These are phyloP conservation scores for Cutaneotrichosporon cutaneum DNA, from an alignment of 1,284 basidiomycete genomes.

Conservation along the genomic window DNA sequence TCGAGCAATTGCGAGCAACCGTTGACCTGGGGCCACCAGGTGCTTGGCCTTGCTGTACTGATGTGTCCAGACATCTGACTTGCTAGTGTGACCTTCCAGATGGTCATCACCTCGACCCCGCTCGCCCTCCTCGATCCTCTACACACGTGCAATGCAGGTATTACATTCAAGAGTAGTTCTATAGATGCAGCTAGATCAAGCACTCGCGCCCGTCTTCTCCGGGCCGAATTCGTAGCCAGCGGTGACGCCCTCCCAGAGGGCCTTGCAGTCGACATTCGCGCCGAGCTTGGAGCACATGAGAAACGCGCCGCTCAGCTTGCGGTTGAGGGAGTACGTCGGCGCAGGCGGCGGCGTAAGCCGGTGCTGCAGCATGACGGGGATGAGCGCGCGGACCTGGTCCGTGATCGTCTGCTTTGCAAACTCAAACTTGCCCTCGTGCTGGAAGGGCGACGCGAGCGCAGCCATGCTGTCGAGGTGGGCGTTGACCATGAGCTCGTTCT, in stretches of 20 bases:
- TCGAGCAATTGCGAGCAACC: too few species aligned
- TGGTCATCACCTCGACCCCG: too few species aligned
- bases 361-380: conserved; percentile 87
- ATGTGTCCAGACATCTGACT: too few species aligned
- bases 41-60: too few species aligned
- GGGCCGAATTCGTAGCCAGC: conserved; percentile 12
- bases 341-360: conserved; percentile 86
- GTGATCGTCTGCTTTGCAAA: conserved; percentile 53
- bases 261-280: conserved; percentile 71
- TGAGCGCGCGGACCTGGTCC: conserved; percentile 59
- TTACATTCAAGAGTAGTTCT: neutral
- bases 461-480: conserved; percentile 85
- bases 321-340: conserved; percentile 92
- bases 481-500: conserved; percentile 79
- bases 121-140: too few species aligned
- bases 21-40: too few species aligned
- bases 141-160: neutral
- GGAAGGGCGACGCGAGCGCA: conserved; percentile 55
- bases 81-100: too few species aligned
- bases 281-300: conserved; percentile 80
- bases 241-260: conserved; percentile 64
- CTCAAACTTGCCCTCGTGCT: conserved; percentile 38
- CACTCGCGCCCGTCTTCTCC: neutral
- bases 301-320: conserved; percentile 93
- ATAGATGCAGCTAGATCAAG: neutral